Percentiles rank a stretch among this genome's conserved stretches.
phyloP scores from a whole-genome alignment of 805 yeast genomes.

The Myxozyma lipomycoides region DNA sequence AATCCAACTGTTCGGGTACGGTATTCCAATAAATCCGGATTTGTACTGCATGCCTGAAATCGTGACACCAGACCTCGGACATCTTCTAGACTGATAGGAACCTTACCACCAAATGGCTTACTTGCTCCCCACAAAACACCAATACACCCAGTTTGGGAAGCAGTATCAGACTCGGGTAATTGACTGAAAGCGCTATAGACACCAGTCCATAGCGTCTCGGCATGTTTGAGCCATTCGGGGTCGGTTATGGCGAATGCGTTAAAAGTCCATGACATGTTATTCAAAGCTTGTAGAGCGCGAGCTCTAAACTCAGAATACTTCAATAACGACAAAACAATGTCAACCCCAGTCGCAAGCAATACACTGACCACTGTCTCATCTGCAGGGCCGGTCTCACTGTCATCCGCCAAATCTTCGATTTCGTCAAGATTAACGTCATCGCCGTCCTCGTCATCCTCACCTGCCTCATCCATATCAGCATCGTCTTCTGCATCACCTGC shows the following conservation, averaged over 20 bases:
- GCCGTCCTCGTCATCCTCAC: constrained; percentile 24
- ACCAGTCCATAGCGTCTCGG: constrained; percentile 33
- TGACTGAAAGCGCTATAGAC: constrained; percentile 19
- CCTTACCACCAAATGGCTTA: constrained; percentile 33
- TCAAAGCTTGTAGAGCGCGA: constrained; percentile 61
- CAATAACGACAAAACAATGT: constrained; percentile 34
- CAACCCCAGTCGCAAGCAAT: constrained; percentile 7
- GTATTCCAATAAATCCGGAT: constrained; percentile 37
- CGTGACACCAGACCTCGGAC: constrained; percentile 7
- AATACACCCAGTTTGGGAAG: constrained; percentile 38
- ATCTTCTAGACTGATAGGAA: constrained; percentile 29
- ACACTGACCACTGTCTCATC: constrained; percentile 25
- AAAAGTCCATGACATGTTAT: constrained; percentile 65
- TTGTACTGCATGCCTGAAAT: background rate
- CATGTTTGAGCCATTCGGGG: constrained; percentile 39
- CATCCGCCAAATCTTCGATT: constrained; percentile 13
- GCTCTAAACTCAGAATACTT: constrained; percentile 47
- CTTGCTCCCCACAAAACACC: constrained; percentile 48
- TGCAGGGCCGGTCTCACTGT: constrained; percentile 1
- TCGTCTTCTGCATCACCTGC: constrained; percentile 18
- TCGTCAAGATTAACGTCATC: constrained; percentile 10
- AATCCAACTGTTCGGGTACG: constrained; percentile 50
- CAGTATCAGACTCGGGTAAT: constrained; percentile 25
- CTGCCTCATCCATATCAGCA: constrained; percentile 25
- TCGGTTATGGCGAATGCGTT: constrained; percentile 38